These are phyloP conservation scores for Populus euphratica DNA, from an alignment of 345 rosid genomes.

Conservation along the genomic window DNA sequence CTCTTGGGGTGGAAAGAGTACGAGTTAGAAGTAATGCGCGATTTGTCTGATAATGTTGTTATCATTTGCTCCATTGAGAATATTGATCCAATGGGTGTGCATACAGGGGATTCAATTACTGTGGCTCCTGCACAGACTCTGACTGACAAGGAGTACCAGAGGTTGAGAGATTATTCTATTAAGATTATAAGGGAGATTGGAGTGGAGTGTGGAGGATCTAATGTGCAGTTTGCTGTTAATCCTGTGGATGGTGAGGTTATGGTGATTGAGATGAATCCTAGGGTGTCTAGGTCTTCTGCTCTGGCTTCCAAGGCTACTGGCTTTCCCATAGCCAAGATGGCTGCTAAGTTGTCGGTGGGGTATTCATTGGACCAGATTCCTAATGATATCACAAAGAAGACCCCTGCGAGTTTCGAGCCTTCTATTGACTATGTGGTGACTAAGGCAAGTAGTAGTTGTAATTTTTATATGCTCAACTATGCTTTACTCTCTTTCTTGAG, in stretches of 20 bases:
- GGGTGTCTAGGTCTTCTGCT: slow-evolving; percentile 96
- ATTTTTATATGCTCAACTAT: neutral
- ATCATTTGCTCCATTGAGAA: slow-evolving; percentile 96
- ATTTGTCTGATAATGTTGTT: slow-evolving; percentile 95
- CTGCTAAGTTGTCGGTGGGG: slow-evolving; percentile 92
- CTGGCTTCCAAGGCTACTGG: slow-evolving; percentile 98
- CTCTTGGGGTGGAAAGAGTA: slow-evolving; percentile 95
- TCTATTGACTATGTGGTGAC: slow-evolving; percentile 97
- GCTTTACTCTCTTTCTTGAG: neutral
- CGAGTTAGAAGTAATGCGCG: slow-evolving; percentile 97
- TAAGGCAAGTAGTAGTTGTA: slow-evolving; percentile 45
- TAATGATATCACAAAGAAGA: slow-evolving; percentile 94
- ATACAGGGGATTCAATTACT: slow-evolving; percentile 94
- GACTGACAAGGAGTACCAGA: slow-evolving; percentile 92
- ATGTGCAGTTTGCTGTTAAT: slow-evolving; percentile 95
- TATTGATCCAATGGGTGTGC: slow-evolving; percentile 97
- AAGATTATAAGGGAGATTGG: slow-evolving; percentile 95
- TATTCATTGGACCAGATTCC: slow-evolving; percentile 95
- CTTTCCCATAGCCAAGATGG: slow-evolving; percentile 98
- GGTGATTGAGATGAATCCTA: slow-evolving; percentile 98
- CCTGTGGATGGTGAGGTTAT: slow-evolving; percentile 97
- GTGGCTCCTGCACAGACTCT: slow-evolving; percentile 98
- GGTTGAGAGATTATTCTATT: slow-evolving; percentile 85
- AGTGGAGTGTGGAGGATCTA: slow-evolving; percentile 98
- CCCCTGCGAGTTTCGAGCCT: slow-evolving; percentile 98